These are phyloP conservation scores for Hura crepitans DNA, from an alignment of 441 rosid species.

Conservation along the genomic window DNA sequence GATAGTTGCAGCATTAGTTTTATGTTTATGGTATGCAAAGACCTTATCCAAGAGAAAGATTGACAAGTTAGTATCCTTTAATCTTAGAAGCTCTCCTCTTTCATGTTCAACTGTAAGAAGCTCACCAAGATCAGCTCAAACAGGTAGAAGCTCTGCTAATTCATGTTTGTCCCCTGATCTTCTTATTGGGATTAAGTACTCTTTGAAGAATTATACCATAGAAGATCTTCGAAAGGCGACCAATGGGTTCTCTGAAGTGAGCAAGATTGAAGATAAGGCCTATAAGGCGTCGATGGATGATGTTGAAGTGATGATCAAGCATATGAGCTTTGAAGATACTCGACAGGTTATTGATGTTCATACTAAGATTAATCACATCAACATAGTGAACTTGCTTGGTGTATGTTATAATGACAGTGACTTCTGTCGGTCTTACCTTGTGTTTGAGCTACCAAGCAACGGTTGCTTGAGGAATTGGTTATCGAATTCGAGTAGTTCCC, in stretches of 20 bases:
- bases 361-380: constrained; percentile 52
- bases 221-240: constrained; percentile 44
- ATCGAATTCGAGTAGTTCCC: constrained; percentile 21
- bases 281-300: constrained; percentile 36
- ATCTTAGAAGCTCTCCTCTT: constrained; percentile 35
- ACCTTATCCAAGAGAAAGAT: constrained; percentile 26
- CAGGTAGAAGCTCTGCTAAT: constrained; percentile 35
- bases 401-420: constrained; percentile 43
- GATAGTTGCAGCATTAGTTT: constrained; percentile 26
- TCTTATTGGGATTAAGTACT: constrained; percentile 45
- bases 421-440: constrained; percentile 34
- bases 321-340: constrained; percentile 41
- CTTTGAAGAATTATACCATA: constrained; percentile 32
- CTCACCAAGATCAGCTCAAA: constrained; percentile 34
- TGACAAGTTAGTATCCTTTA: constrained; percentile 32
- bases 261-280: constrained; percentile 30
- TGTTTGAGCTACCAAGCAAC: constrained; percentile 42
- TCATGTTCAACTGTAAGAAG: constrained; percentile 32
- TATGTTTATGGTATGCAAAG: constrained; percentile 35
- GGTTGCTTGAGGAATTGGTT: constrained; percentile 50
- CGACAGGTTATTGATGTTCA: constrained; percentile 39
- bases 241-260: constrained; percentile 33
- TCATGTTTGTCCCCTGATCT: constrained; percentile 58
- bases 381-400: constrained; percentile 47
- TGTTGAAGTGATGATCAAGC: constrained; percentile 44